Base-by-base conservation (phyloP, 2,329 filamentous ascomycete genomes). In the Mycogone perniciosa region DNA sequence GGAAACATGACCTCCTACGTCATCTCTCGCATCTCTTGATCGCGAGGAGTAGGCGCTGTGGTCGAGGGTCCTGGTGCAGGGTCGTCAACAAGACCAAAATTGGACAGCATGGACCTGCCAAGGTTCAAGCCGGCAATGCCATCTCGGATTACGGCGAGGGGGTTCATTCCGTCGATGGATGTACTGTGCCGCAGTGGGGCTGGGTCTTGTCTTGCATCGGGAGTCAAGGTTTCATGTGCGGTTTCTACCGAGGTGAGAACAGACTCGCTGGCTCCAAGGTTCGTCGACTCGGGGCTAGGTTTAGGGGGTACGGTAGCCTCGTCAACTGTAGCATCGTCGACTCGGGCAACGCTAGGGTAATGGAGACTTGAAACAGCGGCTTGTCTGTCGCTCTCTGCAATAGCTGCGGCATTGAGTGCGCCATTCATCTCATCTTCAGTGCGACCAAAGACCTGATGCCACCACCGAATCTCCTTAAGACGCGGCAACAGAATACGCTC, bases 381-480 rank as follows among this genome's bases (percentile, higher is more conserved):
- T 47, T 65, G 64, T 1, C 69, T 61, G 35, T 69, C 66, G 26
- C 63, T 72, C 51, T 77, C 76, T 6, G 76, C 76, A 4, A 76
- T 74, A 11, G 77, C 76, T 3, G 76, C 77, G 6, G 74, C 71
- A 59, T 81, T 76, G 8, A 82, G 69, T 34, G 78, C 73, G 0
- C 81, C 82, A 60, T 99, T 99, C 92, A 99, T 97, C 65, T 99
- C 93, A 48, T 86, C 82, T 59, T 96, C 89, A 3, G 84, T 84
- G 31, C 91, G 81, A 43, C 89, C 89, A 68, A 96, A 99, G 1
- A 86, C 72, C 61, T 93, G 88, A 57, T 85, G 79, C 93, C 93
- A 99, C 93, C 93, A 99, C 54, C 89, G 80, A n/a, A 93, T 80
- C 55, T 95, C 85, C 9, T 80, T 80, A 1, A 86, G 72, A 3